Evolutionary conservation across 495 filamentous ascomycete species (phyloP).

Genomic region (Xylaria nigripes): DNA sequence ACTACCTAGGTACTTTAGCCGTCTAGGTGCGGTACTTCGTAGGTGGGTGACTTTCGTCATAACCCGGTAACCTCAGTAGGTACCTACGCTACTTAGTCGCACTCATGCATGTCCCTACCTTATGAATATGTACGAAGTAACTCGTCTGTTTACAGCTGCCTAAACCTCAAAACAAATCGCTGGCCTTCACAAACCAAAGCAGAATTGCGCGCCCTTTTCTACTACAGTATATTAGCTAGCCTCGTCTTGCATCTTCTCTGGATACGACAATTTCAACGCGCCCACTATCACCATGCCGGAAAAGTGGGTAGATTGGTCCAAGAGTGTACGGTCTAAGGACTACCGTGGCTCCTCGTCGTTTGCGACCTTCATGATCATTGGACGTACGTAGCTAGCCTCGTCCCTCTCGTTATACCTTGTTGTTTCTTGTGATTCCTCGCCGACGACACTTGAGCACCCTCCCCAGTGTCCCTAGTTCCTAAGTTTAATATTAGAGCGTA

Average conservation of each 20-base stretch:
- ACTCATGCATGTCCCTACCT: too few relatives aligned
- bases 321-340: slow-evolving; percentile 40
- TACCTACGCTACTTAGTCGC: too few relatives aligned
- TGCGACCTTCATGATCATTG: slow-evolving; percentile 92
- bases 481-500: neutral
- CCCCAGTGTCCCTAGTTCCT: neutral
- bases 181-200: too few relatives aligned
- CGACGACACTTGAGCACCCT: neutral
- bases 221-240: neutral
- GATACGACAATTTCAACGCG: neutral
- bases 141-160: too few relatives aligned
- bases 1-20: too few relatives aligned
- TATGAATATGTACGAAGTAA: too few relatives aligned
- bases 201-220: too few relatives aligned
- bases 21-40: too few relatives aligned
- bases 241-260: neutral
- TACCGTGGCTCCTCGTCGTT: slow-evolving; percentile 53
- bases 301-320: slow-evolving; percentile 43
- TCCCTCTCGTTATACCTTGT: neutral
- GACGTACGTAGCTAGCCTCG: slow-evolving; percentile 52
- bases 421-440: neutral
- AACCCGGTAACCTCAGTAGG: too few relatives aligned
- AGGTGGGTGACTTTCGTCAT: too few relatives aligned
- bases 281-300: slow-evolving; percentile 19
- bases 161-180: too few relatives aligned